These are phyloP conservation scores for Arxiozyma slooffiae DNA, from an alignment of 1,139 yeast genomes.

Conservation along the genomic window DNA sequence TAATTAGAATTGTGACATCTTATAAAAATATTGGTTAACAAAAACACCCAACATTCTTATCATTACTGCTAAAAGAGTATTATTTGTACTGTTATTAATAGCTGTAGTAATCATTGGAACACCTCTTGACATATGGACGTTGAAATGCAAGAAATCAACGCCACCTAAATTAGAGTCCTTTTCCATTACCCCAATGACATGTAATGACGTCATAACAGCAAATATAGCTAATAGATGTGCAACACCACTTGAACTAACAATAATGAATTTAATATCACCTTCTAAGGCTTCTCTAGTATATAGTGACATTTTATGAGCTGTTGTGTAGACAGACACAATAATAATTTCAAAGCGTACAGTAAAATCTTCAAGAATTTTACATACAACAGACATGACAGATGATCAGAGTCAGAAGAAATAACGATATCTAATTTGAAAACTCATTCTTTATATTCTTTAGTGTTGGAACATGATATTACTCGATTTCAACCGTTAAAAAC, in stretches of 20 bases:
- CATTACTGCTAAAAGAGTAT: slow-evolving; percentile 87
- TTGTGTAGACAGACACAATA: slow-evolving; percentile 96
- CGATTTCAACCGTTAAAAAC: slow-evolving; percentile 91
- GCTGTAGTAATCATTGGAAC: slow-evolving; percentile 98
- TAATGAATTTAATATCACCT: slow-evolving; percentile 80
- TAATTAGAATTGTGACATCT: slow-evolving; percentile 64
- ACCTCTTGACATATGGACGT: slow-evolving; percentile 98
- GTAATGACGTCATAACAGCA: slow-evolving; percentile 95
- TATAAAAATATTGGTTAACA: slow-evolving; percentile 53
- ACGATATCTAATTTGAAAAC: slow-evolving; percentile 62
- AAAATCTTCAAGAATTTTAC: slow-evolving; percentile 70
- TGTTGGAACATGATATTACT: slow-evolving; percentile 88
- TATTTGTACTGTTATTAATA: slow-evolving; percentile 90
- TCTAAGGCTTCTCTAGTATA: slow-evolving; percentile 80
- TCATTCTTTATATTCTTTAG: slow-evolving; percentile 49
- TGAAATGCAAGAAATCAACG: slow-evolving; percentile 91
- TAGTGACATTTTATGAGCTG: slow-evolving; percentile 87
- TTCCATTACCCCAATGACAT: slow-evolving; percentile 96
- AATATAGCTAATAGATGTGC: slow-evolving; percentile 99
- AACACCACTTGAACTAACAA: slow-evolving; percentile 99
- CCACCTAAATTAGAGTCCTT: slow-evolving; percentile 92
- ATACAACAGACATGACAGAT: slow-evolving; percentile 92
- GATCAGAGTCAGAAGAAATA: slow-evolving; percentile 98
- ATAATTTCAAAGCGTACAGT: slow-evolving; percentile 91
- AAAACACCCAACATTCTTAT: slow-evolving; percentile 73